Conservation (phyloP, 2,329 filamentous ascomycete species). For the Fusarium napiforme region DNA sequence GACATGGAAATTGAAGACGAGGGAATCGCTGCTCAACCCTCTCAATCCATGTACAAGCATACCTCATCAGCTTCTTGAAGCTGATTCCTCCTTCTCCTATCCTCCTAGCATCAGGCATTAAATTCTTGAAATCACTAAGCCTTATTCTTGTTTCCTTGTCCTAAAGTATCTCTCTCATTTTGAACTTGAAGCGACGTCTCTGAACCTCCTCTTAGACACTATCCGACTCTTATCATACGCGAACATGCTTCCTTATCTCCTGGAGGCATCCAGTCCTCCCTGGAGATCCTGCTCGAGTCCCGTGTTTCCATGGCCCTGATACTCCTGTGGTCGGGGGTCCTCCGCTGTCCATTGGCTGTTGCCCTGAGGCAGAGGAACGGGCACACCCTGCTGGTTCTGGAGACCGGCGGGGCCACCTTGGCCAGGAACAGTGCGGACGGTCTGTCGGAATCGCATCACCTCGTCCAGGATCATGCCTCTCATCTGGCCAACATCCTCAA, state of each 20-base stretch:
- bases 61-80: neutral
- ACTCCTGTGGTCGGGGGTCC: conserved; percentile 70
- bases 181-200: conserved; percentile 2
- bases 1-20: conserved; percentile 23
- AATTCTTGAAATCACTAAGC: conserved; percentile 22
- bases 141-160: conserved; percentile 2
- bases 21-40: conserved; percentile 13
- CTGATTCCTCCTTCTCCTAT: neutral
- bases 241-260: conserved; percentile 46
- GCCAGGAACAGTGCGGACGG: conserved; percentile 63
- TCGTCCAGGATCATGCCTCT: conserved; percentile 97
- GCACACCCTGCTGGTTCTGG: conserved; percentile 53
- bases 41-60: conserved; percentile 15
- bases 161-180: conserved; percentile 11
- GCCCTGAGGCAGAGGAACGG: conserved; percentile 65
- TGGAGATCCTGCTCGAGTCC: conserved; percentile 68
- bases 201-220: conserved; percentile 7
- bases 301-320: conserved; percentile 58
- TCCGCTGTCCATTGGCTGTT: conserved; percentile 67
- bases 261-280: conserved; percentile 54
- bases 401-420: conserved; percentile 46
- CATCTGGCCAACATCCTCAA: conserved; percentile 95
- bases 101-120: conserved; percentile 27
- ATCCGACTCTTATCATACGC: neutral
- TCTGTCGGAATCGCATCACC: conserved; percentile 83